Conservation (phyloP, 2,329 filamentous ascomycete species). For the Neonectria faginata region DNA sequence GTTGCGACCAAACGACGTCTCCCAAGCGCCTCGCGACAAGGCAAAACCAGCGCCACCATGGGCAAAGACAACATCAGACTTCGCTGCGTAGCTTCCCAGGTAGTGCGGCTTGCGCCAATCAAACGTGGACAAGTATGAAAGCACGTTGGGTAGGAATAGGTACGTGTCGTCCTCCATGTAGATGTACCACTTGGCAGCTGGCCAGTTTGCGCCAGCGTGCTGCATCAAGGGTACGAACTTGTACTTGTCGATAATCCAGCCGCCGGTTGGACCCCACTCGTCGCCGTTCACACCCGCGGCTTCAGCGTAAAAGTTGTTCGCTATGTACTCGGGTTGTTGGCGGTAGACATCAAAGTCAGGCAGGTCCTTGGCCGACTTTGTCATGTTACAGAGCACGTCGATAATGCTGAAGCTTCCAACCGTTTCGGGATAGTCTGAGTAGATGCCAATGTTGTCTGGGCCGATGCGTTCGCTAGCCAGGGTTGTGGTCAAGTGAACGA, state of each 20-base stretch:
- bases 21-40: conserved; percentile 42
- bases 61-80: conserved; percentile 41
- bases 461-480: conserved; percentile 30
- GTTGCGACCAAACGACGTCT: conserved; percentile 37
- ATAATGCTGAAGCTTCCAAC: conserved; percentile 38
- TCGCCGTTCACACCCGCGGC: conserved; percentile 39
- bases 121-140: conserved; percentile 35
- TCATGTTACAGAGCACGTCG: conserved; percentile 42
- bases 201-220: conserved; percentile 41
- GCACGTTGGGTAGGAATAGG: conserved; percentile 39
- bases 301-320: conserved; percentile 41
- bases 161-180: conserved; percentile 45
- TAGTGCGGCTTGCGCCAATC: conserved; percentile 39
- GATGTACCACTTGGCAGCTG: conserved; percentile 43
- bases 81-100: conserved; percentile 41
- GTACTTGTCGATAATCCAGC: conserved; percentile 46
- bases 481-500: conserved; percentile 39
- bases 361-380: conserved; percentile 26
- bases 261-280: conserved; percentile 40
- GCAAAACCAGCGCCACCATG: conserved; percentile 44
- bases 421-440: conserved; percentile 38
- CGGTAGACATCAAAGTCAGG: conserved; percentile 43
- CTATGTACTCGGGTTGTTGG: conserved; percentile 40
- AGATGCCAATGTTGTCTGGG: conserved; percentile 37
- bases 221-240: conserved; percentile 44